A percentile compares a stretch with the other conserved stretches of the same genome.
phyloP scores from a whole-genome alignment of 1,139 yeast genomes.

The Wickerhamomyces sp. region DNA sequence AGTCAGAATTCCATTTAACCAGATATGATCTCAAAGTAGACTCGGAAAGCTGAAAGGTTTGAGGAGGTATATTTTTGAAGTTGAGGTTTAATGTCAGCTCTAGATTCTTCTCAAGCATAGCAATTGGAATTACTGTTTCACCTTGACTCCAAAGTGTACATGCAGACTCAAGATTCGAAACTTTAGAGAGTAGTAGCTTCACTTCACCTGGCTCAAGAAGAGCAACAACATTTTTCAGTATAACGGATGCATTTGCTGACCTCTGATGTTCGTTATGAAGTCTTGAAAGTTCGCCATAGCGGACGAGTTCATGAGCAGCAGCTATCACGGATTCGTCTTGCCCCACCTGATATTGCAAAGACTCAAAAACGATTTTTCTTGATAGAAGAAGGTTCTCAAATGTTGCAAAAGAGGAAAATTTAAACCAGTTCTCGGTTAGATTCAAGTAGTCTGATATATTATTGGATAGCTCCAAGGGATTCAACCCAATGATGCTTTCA shows the following conservation, averaged over 20 bases:
- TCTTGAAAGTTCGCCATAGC: conserved; percentile 39
- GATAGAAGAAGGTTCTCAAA: conserved; percentile 40
- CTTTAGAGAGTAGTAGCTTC: conserved; percentile 14
- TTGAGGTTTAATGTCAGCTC: conserved; percentile 2
- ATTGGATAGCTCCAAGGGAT: conserved; percentile 5
- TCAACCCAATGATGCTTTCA: conserved; percentile 14
- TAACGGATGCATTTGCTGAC: conserved; percentile 44
- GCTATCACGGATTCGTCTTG: conserved; percentile 27
- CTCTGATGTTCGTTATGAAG: conserved; percentile 37
- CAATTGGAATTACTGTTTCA: conserved; percentile 48
- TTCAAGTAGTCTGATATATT: conserved; percentile 7
- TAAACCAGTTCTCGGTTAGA: conserved; percentile 33
- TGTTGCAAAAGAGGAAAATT: conserved; percentile 28
- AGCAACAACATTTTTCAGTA: conserved; percentile 36
- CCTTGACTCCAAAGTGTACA: conserved; percentile 56
- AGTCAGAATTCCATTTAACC: conserved; percentile 67
- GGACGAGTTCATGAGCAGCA: conserved; percentile 34
- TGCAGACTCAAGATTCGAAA: conserved; percentile 47
- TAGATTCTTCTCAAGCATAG: conserved; percentile 35
- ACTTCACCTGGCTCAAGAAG: neutral
- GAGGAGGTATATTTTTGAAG: conserved; percentile 16
- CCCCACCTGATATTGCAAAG: conserved; percentile 1
- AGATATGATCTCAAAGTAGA: conserved; percentile 43
- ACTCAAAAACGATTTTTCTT: conserved; percentile 27
- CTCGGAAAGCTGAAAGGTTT: conserved; percentile 26